Conservation (phyloP, 2,329 filamentous ascomycete species). For the Penicillium sp. region DNA sequence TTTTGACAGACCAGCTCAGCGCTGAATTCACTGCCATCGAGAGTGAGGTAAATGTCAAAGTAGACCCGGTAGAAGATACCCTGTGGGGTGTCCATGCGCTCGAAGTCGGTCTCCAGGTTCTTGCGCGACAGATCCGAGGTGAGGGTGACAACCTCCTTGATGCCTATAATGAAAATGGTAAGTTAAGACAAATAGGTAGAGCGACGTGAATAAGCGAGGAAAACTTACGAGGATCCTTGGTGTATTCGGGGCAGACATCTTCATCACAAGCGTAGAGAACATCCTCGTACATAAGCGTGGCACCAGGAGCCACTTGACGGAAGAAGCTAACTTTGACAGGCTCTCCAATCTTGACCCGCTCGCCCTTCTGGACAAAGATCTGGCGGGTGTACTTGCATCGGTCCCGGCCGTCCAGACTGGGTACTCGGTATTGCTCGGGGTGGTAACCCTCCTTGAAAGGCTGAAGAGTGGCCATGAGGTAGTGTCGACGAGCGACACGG, state of each 20-base stretch:
- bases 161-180: constrained; percentile 60
- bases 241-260: constrained; percentile 97
- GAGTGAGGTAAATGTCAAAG: constrained; percentile 76
- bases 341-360: constrained; percentile 98
- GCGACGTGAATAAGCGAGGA: not conserved
- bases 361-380: constrained; percentile 97
- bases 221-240: constrained; percentile 94
- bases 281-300: constrained; percentile 99
- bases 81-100: constrained; percentile 98
- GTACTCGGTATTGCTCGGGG: constrained; percentile 95
- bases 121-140: constrained; percentile 96
- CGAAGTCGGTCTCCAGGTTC: constrained; percentile 98
- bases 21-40: constrained; percentile 97
- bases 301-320: constrained; percentile 93
- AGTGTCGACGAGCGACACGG: constrained; percentile 94
- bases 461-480: constrained; percentile 98
- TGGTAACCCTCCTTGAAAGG: constrained; percentile 99
- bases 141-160: constrained; percentile 98
- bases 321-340: constrained; percentile 99
- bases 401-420: constrained; percentile 93
- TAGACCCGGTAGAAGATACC: constrained; percentile 86
- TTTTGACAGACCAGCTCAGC: constrained; percentile 98
- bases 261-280: constrained; percentile 97
- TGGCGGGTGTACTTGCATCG: constrained; percentile 98
- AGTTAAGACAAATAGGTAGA: not conserved